Evolutionary conservation across 2,329 filamentous ascomycete species (phyloP).

Genomic region (Ambrosiella xylebori): DNA sequence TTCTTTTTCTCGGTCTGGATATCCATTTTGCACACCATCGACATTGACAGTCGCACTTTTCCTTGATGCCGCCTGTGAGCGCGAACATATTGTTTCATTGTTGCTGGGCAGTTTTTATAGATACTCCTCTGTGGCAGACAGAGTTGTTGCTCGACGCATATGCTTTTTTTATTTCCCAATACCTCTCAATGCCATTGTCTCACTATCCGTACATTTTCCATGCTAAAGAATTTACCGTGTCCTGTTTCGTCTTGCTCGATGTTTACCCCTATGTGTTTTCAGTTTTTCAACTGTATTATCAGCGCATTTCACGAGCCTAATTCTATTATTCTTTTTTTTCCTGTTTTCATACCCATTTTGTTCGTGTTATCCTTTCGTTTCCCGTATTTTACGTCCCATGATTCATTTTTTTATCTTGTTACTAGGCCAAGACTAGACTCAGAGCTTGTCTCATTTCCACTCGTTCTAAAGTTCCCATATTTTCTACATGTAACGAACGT

Average conservation of each 20-base stretch:
- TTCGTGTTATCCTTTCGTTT: neutral
- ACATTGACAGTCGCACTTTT: conserved; percentile 1
- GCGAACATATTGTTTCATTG: neutral
- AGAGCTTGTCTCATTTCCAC: too few species aligned
- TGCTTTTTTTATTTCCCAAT: neutral
- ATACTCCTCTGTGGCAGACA: conserved; percentile 4
- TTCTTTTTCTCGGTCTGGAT: neutral
- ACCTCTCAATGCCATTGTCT: neutral
- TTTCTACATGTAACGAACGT: too few species aligned
- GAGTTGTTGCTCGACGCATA: conserved; percentile 2
- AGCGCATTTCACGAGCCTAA: neutral
- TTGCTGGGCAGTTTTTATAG: conserved; percentile 2
- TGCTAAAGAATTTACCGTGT: neutral
- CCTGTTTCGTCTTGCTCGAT: neutral
- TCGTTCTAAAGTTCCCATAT: too few species aligned
- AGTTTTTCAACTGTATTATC: neutral
- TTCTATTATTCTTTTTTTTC: neutral
- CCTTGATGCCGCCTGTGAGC: neutral
- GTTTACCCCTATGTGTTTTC: neutral
- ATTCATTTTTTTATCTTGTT: neutral
- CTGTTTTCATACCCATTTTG: neutral
- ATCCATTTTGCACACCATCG: neutral
- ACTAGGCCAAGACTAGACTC: neutral
- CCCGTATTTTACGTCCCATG: neutral
- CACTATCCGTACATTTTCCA: neutral